Conservation (phyloP, 2,329 filamentous ascomycete species). For the Zasmidium citrigriseum region DNA sequence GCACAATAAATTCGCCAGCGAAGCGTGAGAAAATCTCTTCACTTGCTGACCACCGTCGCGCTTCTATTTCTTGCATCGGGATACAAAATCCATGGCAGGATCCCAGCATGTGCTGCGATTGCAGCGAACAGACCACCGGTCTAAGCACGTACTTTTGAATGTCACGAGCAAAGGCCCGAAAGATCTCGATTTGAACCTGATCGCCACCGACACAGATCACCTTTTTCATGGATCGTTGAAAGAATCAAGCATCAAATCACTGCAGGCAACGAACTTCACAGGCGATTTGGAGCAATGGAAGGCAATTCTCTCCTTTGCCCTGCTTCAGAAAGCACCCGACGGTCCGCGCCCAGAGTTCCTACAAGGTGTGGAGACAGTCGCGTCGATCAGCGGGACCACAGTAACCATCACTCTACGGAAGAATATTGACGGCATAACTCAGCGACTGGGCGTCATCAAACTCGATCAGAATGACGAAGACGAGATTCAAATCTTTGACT, state of each 20-base stretch:
- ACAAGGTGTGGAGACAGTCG: slow-evolving; percentile 59
- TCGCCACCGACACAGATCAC: slow-evolving; percentile 67
- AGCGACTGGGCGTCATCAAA: slow-evolving; percentile 67
- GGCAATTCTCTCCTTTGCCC: slow-evolving; percentile 57
- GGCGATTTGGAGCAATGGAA: slow-evolving; percentile 68
- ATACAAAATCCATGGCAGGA: slow-evolving; percentile 9
- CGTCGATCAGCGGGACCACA: slow-evolving; percentile 54
- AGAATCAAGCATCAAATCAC: slow-evolving; percentile 55
- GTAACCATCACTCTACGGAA: slow-evolving; percentile 67
- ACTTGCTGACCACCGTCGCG: neutral
- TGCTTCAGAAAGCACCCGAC: slow-evolving; percentile 50
- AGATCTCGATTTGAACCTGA: slow-evolving; percentile 65
- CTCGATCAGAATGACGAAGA: slow-evolving; percentile 58
- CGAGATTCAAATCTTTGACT: slow-evolving; percentile 67
- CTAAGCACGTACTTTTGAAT: slow-evolving; percentile 59
- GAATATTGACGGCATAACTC: slow-evolving; percentile 68
- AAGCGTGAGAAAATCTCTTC: neutral
- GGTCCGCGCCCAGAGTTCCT: slow-evolving; percentile 46
- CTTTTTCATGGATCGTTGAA: slow-evolving; percentile 63
- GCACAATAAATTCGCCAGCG: neutral
- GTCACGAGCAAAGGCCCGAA: slow-evolving; percentile 52
- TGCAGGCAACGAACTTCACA: slow-evolving; percentile 57
- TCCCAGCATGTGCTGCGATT: slow-evolving; percentile 56
- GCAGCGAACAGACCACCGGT: slow-evolving; percentile 48
- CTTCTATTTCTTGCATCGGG: neutral